Evolutionary conservation across 768 basidiomycete species (phyloP), one percentile per base, ranked within the genome.

Genomic region (Brasilioporus rufonigricans): DNA sequence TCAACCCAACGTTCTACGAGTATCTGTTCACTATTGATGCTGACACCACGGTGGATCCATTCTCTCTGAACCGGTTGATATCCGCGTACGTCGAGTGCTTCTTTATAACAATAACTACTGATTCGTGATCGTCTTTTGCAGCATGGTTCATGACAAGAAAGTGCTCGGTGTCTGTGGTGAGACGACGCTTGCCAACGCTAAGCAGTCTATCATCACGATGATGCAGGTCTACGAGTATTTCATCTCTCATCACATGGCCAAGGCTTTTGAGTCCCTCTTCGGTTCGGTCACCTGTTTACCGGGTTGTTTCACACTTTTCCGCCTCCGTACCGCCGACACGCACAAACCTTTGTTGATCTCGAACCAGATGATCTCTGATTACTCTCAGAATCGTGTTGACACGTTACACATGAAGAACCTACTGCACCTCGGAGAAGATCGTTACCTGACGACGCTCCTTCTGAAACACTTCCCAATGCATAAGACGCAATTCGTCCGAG

Each of bases 171-270:
- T 91, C 53, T 98, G 96, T 61, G 97, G 97, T 60, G 97, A 99
- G 73, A 99, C 96, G 0, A 81, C 87, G 59, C 76, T 99, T 52
- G 80, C 94, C 31, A 98, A 99, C 63, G 84, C 94, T 18, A 96
- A 97, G 70, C 90, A 94, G 70, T 97, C 95, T 1, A 79, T 95
- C 65, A 87, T 95, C 59, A 97, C 94, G 10, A 97, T 97, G 94
- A 91, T 95, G 88, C 94, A 98, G 78, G 96, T 98, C 31, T 98
- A 98, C 77, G 96, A 98, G 68, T 98, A 98, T 80, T 99, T 93
- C 77, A 93, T 99, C 63, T 98, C 94, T 0, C 97, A 99, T 74
- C 93, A 98, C 73, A 86, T 99, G 80, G 93, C 97, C 47, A 99
- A 99, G 72, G 93, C 96, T 2, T 98, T 99, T 73, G 97, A 98